phyloP scores from a whole-genome alignment of 73 alveolate genomes.

The Symbiodinium natans region DNA sequence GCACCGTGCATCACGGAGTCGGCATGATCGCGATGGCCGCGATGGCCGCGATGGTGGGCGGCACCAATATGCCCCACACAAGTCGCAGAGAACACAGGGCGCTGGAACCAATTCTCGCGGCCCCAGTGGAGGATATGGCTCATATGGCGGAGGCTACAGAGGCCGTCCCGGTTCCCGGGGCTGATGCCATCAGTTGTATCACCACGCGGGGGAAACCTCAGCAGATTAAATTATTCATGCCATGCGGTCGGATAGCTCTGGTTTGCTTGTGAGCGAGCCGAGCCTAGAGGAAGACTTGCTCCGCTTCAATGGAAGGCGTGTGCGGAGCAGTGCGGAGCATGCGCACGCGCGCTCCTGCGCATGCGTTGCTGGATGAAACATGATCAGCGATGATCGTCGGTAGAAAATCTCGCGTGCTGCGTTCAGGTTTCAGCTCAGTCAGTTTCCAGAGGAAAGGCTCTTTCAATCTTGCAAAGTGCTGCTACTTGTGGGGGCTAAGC shows the following conservation, averaged over 20 bases:
- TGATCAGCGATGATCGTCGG: constrained; percentile 5
- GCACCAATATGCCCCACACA: constrained; percentile 15
- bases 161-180: constrained; percentile 17
- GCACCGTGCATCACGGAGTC: not conserved
- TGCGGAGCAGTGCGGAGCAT: not conserved
- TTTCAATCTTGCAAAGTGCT: too few relatives aligned
- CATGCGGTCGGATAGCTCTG: not conserved
- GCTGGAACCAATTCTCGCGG: not conserved
- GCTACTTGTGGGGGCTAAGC: too few relatives aligned
- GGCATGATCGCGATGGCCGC: constrained; percentile 31
- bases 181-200: not conserved
- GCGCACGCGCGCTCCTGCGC: not conserved
- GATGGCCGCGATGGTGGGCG: not conserved
- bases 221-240: not conserved
- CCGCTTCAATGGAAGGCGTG: not conserved
- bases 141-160: constrained; percentile 37
- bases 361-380: not conserved
- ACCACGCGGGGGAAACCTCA: not conserved
- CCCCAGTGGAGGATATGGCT: not conserved
- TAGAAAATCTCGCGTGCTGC: not conserved
- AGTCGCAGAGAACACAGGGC: not conserved
- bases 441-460: too few relatives aligned
- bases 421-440: too few relatives aligned
- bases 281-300: not conserved
- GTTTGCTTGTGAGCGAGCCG: not conserved